Evolutionary conservation across 1,139 yeast species (phyloP).

Genomic region (Geotrichum cucujoidarum): DNA sequence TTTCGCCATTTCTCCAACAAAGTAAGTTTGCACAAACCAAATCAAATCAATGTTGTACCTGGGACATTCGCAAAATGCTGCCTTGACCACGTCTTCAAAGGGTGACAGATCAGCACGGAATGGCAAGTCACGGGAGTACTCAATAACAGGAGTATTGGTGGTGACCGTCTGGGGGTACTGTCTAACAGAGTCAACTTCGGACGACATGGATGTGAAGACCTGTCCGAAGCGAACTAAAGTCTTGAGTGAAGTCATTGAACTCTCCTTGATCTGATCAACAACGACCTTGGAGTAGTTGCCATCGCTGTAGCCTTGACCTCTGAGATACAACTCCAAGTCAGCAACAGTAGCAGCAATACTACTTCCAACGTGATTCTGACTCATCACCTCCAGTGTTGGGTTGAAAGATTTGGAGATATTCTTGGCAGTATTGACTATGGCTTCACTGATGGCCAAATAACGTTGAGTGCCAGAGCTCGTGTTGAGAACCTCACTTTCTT

Average conservation of each 20-base stretch:
- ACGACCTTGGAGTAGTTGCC: conserved; percentile 38
- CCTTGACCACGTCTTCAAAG: background rate
- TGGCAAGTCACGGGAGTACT: too few species aligned
- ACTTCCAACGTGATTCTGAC: too few species aligned
- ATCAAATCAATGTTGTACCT: conserved; percentile 22
- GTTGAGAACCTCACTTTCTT: background rate
- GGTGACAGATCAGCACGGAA: too few species aligned
- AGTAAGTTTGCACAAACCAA: conserved; percentile 20
- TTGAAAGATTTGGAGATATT: conserved; percentile 1
- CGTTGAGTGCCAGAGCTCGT: background rate
- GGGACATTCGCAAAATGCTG: conserved; percentile 25
- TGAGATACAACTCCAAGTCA: conserved; percentile 58
- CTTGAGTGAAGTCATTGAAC: background rate
- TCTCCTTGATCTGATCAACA: conserved; percentile 44
- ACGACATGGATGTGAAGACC: background rate
- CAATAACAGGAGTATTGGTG: too few species aligned
- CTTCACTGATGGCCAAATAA: background rate
- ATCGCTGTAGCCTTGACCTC: conserved; percentile 45
- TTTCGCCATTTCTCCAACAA: conserved; percentile 21
- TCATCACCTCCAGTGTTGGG: too few species aligned
- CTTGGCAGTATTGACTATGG: background rate
- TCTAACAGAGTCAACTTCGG: too few species aligned
- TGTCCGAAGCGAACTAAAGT: background rate
- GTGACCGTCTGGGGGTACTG: too few species aligned
- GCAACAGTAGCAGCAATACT: conserved; percentile 43